Percentiles rank a stretch among this genome's conserved stretches.
These are phyloP conservation scores for Wickerhamomyces sp. DNA, from an alignment of 1,139 yeast genomes.

Conservation along the genomic window DNA sequence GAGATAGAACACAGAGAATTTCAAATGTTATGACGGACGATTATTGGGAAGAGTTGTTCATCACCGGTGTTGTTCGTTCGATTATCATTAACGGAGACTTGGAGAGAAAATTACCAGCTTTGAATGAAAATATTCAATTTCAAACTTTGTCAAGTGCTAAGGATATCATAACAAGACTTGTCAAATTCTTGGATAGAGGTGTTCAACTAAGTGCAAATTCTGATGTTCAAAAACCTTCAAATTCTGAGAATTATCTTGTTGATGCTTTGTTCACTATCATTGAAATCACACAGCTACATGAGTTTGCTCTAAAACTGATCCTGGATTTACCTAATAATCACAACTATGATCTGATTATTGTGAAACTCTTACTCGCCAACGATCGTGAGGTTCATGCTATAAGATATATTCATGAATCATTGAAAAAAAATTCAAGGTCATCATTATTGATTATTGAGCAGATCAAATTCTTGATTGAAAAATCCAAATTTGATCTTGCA, in stretches of 20 bases:
- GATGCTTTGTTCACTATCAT: slow-evolving; percentile 67
- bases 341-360: slow-evolving; percentile 46
- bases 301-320: slow-evolving; percentile 51
- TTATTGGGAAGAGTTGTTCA: slow-evolving; percentile 77
- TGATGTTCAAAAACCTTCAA: slow-evolving; percentile 62
- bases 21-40: slow-evolving; percentile 27
- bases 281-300: slow-evolving; percentile 60
- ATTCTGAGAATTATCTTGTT: slow-evolving; percentile 67
- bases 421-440: slow-evolving; percentile 53
- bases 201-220: slow-evolving; percentile 57
- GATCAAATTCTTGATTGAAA: slow-evolving; percentile 64
- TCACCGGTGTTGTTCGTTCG: slow-evolving; percentile 69
- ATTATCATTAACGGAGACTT: slow-evolving; percentile 63
- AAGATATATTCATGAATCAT: slow-evolving; percentile 49
- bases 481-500: slow-evolving; percentile 67
- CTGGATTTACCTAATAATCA: slow-evolving; percentile 39
- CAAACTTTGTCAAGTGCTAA: slow-evolving; percentile 43
- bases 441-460: slow-evolving; percentile 55
- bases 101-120: slow-evolving; percentile 55
- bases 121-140: slow-evolving; percentile 39
- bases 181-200: slow-evolving; percentile 63
- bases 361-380: slow-evolving; percentile 45
- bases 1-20: slow-evolving; percentile 26
- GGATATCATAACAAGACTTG: slow-evolving; percentile 55
- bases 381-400: slow-evolving; percentile 76